These are phyloP conservation scores for Coniferiporia sulphurascens DNA, from an alignment of 1,284 basidiomycete species.

Conservation along the genomic window DNA sequence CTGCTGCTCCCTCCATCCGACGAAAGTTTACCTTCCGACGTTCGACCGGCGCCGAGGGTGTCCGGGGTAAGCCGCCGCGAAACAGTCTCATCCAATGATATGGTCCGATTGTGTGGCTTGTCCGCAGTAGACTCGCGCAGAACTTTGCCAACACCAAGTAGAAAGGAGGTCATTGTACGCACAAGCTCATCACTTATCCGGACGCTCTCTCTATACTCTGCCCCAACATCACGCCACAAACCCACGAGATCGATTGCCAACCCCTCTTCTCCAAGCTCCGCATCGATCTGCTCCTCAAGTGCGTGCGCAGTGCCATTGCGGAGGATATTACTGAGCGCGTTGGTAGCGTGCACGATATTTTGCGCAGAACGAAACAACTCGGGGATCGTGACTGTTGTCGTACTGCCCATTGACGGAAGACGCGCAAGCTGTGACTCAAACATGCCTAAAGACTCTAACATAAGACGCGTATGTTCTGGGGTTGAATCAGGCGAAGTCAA, in stretches of 20 bases:
- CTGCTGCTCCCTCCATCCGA: constrained; percentile 47
- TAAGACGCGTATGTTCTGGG: constrained; percentile 59
- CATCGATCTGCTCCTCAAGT: constrained; percentile 65
- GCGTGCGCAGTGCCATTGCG: constrained; percentile 50
- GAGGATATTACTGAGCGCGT: constrained; percentile 58
- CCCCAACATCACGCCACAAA: constrained; percentile 62
- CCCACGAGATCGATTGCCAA: constrained; percentile 39
- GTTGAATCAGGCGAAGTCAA: constrained; percentile 18
- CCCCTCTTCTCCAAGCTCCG: constrained; percentile 53
- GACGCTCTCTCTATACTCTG: constrained; percentile 64
- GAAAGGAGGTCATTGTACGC: constrained; percentile 63
- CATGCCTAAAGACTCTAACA: constrained; percentile 62
- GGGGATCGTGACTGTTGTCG: constrained; percentile 36
- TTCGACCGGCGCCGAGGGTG: constrained; percentile 24
- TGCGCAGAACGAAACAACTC: constrained; percentile 58
- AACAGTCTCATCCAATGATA: constrained; percentile 39
- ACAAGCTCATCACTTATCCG: constrained; percentile 73
- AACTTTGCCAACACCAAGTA: constrained; percentile 66
- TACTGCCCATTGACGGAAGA: constrained; percentile 39
- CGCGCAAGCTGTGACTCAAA: constrained; percentile 63
- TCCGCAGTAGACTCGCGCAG: constrained; percentile 48
- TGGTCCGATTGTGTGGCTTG: constrained; percentile 29
- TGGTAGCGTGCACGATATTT: constrained; percentile 57
- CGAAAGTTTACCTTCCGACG: constrained; percentile 26
- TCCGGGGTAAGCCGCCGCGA: constrained; percentile 27